phyloP scores from a whole-genome alignment of 2,329 filamentous ascomycete species.

The Claviceps quebecensis region DNA sequence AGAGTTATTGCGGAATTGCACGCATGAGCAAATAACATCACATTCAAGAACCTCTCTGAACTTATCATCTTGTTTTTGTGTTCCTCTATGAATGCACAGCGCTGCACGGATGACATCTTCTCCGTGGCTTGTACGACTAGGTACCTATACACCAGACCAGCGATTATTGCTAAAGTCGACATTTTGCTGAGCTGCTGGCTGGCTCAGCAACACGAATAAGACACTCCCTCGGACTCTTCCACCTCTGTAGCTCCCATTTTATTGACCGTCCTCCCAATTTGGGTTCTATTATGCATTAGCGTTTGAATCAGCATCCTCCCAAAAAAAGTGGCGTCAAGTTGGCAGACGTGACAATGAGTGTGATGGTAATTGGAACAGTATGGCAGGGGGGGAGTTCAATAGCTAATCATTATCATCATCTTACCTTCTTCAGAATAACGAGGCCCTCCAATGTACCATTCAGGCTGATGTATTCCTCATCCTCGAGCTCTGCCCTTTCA shows the following conservation, averaged over 20 bases:
- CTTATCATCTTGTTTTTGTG: background rate
- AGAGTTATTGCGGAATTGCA: no score
- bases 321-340: no score
- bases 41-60: background rate
- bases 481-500: slow-evolving; percentile 90
- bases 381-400: background rate
- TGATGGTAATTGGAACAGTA: no score
- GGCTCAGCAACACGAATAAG: background rate
- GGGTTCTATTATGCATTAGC: slow-evolving; percentile 22
- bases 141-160: slow-evolving; percentile 18
- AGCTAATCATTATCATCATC: slow-evolving; percentile 17
- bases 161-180: background rate
- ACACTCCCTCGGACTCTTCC: background rate
- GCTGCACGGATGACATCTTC: background rate
- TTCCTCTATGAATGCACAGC: slow-evolving; percentile 15
- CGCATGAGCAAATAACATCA: background rate
- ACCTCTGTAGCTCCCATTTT: slow-evolving; percentile 11
- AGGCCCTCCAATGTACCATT: slow-evolving; percentile 86
- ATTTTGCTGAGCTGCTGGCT: slow-evolving; percentile 2
- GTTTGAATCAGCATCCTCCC: background rate
- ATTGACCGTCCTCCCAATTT: slow-evolving; percentile 26
- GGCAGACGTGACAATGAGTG: no score
- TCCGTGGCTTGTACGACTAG: slow-evolving; percentile 15
- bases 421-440: slow-evolving; percentile 92
- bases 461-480: slow-evolving; percentile 90